These are phyloP conservation scores for Saccharata proteae DNA, from an alignment of 2,329 filamentous ascomycete species.

Conservation along the genomic window DNA sequence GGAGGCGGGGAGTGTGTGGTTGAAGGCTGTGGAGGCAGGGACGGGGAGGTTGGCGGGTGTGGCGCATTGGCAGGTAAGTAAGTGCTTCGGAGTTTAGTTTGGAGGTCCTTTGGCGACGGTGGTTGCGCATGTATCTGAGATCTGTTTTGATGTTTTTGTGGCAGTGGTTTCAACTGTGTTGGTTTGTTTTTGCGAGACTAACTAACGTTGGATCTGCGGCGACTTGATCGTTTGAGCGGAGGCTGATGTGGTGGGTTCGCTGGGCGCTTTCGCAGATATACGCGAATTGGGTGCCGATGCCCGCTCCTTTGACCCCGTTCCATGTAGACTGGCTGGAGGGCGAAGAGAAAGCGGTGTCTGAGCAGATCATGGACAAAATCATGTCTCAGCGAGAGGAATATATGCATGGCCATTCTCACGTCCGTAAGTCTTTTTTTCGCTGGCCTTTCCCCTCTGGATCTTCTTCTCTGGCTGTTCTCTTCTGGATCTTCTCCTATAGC, in stretches of 20 bases:
- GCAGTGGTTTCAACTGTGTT: too few species aligned
- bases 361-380: not conserved
- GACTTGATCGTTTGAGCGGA: too few species aligned
- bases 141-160: too few species aligned
- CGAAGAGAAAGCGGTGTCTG: slow-evolving; percentile 1
- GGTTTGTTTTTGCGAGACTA: too few species aligned
- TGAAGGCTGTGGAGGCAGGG: slow-evolving; percentile 1
- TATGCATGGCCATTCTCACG: slow-evolving; percentile 3
- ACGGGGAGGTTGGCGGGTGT: not conserved
- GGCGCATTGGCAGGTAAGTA: slow-evolving; percentile 3
- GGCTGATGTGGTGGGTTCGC: too few species aligned
- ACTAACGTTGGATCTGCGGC: too few species aligned
- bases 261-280: slow-evolving; percentile 4
- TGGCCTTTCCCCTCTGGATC: too few species aligned
- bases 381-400: not conserved
- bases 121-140: too few species aligned
- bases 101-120: too few species aligned
- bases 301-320: not conserved
- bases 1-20: slow-evolving; percentile 2
- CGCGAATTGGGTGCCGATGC: slow-evolving; percentile 3
- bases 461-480: too few species aligned
- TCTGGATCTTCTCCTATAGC: too few species aligned
- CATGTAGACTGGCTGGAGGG: slow-evolving; percentile 1
- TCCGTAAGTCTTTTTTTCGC: slow-evolving; percentile 3
- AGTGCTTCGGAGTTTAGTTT: too few species aligned